phyloP scores from a whole-genome alignment of 495 filamentous ascomycete species.

The Elaphomyces granulatus region DNA sequence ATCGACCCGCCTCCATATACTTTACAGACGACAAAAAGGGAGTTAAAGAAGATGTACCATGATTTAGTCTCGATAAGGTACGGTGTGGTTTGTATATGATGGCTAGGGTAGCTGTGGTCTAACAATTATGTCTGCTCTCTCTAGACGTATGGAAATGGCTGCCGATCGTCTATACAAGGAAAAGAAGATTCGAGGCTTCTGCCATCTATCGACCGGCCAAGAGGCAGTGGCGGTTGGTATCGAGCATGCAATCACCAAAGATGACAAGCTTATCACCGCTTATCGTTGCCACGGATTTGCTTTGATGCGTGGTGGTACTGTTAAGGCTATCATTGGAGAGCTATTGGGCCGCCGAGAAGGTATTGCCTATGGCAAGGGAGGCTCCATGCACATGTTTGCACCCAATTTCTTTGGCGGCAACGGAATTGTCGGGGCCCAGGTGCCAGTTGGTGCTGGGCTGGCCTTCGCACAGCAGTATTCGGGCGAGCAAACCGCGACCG shows the following conservation, averaged over 20 bases:
- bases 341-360: constrained; percentile 87
- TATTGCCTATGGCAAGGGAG: constrained; percentile 97
- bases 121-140: too few relatives aligned
- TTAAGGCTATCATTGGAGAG: constrained; percentile 92
- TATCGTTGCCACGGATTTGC: constrained; percentile 99
- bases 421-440: constrained; percentile 97
- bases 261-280: constrained; percentile 90
- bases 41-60: constrained; percentile 96
- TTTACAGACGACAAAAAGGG: constrained; percentile 83
- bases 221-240: constrained; percentile 96
- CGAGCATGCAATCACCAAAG: constrained; percentile 82
- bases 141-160: constrained; percentile 97
- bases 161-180: constrained; percentile 97
- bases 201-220: constrained; percentile 93
- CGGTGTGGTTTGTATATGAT: constrained; percentile 16
- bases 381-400: constrained; percentile 99
- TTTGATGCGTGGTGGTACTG: constrained; percentile 83
- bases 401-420: constrained; percentile 97
- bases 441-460: constrained; percentile 91
- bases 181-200: constrained; percentile 99
- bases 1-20: constrained; percentile 90
- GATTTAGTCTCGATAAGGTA: constrained; percentile 94
- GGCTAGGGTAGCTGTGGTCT: too few relatives aligned
- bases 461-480: constrained; percentile 96
- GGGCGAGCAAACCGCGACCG: constrained; percentile 64